phyloP scores from a whole-genome alignment of 805 yeast species.

The Cyberlindnera euphorbiae region DNA sequence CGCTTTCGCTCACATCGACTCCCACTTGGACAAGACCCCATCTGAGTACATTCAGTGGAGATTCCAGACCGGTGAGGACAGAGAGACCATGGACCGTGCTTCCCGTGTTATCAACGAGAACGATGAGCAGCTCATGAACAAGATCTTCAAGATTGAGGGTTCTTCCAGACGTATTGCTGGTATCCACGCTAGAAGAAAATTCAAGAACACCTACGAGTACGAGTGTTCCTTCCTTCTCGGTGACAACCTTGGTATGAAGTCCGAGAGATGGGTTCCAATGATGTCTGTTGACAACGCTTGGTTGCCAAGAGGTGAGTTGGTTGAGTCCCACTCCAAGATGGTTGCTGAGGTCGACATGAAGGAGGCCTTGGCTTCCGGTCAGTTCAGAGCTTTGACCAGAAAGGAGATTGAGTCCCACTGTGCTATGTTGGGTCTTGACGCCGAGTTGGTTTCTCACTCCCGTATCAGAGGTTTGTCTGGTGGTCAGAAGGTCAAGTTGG shows the following conservation, averaged over 20 bases:
- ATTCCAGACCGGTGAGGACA: constrained; percentile 99
- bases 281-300: constrained; percentile 99
- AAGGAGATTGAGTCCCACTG: constrained; percentile 99
- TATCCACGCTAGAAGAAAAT: constrained; percentile 96
- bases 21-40: constrained; percentile 98
- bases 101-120: constrained; percentile 95
- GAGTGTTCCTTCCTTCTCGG: constrained; percentile 97
- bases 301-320: constrained; percentile 98
- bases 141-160: constrained; percentile 98
- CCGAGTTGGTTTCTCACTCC: constrained; percentile 99
- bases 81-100: constrained; percentile 99
- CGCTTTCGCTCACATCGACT: constrained; percentile 99
- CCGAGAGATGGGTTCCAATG: constrained; percentile 99
- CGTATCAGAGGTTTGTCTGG: constrained; percentile 99
- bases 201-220: constrained; percentile 99
- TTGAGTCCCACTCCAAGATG: constrained; percentile 97
- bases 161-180: constrained; percentile 95
- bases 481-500: constrained; percentile 99
- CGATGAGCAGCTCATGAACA: constrained; percentile 98
- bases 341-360: constrained; percentile 99
- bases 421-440: constrained; percentile 95
- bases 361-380: constrained; percentile 99
- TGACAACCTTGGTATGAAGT: constrained; percentile 98
- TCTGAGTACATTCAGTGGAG: constrained; percentile 99
- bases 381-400: constrained; percentile 99